phyloP scores from a whole-genome alignment of 257 asterid species.

The Rhazya stricta region DNA sequence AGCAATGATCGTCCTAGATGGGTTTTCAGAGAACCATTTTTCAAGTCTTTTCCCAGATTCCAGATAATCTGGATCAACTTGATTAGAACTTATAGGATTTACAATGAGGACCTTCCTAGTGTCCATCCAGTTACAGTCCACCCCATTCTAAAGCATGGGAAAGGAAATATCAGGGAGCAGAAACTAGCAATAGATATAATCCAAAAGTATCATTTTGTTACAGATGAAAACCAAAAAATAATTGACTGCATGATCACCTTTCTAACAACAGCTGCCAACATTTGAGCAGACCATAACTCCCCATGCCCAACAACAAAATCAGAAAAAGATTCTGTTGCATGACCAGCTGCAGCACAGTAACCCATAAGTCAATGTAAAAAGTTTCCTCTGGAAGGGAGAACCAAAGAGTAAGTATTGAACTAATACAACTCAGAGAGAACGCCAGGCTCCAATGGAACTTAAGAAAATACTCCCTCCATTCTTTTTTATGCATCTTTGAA shows the following conservation, averaged over 20 bases:
- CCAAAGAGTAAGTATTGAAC: background rate
- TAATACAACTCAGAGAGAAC: background rate
- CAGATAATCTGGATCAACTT: conserved; percentile 89
- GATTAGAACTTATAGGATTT: conserved; percentile 71
- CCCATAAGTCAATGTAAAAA: conserved; percentile 2
- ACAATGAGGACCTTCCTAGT: conserved; percentile 94
- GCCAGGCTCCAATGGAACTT: background rate
- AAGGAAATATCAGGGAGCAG: conserved; percentile 15
- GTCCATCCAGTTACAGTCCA: conserved; percentile 81
- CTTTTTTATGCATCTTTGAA: no score
- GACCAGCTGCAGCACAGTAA: conserved; percentile 81
- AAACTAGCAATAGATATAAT: conserved; percentile 5
- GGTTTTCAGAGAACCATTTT: conserved; percentile 70
- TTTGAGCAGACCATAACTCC: conserved; percentile 93
- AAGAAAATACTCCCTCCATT: background rate
- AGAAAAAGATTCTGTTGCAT: conserved; percentile 91
- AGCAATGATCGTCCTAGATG: conserved; percentile 67
- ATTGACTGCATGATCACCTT: conserved; percentile 49
- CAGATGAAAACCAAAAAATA: background rate
- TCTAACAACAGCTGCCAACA: conserved; percentile 69
- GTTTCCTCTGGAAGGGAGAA: background rate
- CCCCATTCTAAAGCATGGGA: conserved; percentile 57
- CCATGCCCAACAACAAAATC: conserved; percentile 99
- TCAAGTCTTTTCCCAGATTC: conserved; percentile 74
- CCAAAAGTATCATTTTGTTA: background rate